Percentiles rank a stretch among this genome's conserved stretches.
Evolutionary conservation across 371 early-diverging fungal species (phyloP).

Genomic region (Mortierella sp.): DNA sequence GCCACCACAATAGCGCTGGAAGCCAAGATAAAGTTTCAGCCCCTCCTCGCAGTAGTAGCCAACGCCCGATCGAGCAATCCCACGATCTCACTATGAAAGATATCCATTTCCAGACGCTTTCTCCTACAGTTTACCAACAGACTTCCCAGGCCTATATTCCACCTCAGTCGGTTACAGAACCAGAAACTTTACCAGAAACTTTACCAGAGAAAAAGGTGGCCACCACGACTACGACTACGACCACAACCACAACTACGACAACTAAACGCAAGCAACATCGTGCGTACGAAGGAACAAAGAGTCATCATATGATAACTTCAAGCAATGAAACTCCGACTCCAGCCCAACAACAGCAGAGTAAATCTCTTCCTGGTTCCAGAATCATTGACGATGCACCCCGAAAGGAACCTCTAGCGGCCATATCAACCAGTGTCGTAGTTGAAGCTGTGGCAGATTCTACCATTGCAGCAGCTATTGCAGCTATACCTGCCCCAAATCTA

Average conservation of each 20-base stretch:
- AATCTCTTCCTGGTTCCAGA: conserved; percentile 32
- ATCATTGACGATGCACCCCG: conserved; percentile 3
- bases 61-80: conserved; percentile 17
- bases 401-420: conserved; percentile 20
- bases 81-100: conserved; percentile 57
- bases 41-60: conserved; percentile 11
- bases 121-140: conserved; percentile 5
- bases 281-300: conserved; percentile 10
- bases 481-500: conserved; percentile 20
- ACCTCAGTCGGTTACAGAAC: too few species aligned
- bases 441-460: not conserved
- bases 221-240: not conserved
- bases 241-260: conserved; percentile 5
- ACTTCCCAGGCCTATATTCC: not conserved
- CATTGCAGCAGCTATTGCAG: not conserved
- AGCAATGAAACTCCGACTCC: not conserved
- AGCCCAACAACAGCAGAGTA: conserved; percentile 13
- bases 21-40: conserved; percentile 6
- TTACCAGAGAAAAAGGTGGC: not conserved
- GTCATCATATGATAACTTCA: conserved; percentile 25
- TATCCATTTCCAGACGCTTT: conserved; percentile 45
- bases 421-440: conserved; percentile 1
- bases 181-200: not conserved
- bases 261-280: conserved; percentile 4
- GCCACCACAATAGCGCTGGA: not conserved